Conservation (phyloP, 108 stramenopile species). For the Thalassiosira profunda region DNA sequence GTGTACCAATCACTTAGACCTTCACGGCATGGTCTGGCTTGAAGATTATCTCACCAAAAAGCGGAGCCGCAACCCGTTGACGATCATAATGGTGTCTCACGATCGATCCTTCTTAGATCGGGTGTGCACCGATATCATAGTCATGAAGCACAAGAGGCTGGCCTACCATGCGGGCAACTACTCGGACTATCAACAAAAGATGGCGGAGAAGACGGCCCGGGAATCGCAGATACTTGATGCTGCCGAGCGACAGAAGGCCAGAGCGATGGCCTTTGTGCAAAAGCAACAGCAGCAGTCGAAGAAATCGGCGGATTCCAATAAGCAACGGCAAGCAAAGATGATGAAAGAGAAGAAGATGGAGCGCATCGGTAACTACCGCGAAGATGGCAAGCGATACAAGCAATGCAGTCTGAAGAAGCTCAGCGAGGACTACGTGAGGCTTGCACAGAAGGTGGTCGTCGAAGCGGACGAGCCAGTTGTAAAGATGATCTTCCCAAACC, state of each 20-base stretch:
- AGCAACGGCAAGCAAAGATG: conserved; percentile 77
- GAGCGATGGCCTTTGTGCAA: conserved; percentile 70
- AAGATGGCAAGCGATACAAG: conserved; percentile 95
- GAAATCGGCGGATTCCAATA: conserved; percentile 67
- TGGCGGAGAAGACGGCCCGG: conserved; percentile 55
- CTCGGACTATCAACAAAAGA: conserved; percentile 54
- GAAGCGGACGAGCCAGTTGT: conserved; percentile 76
- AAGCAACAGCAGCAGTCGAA: conserved; percentile 60
- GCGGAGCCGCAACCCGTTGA: conserved; percentile 91
- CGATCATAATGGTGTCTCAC: conserved; percentile 93
- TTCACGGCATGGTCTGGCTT: conserved; percentile 89
- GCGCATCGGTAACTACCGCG: conserved; percentile 95
- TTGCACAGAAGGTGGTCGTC: conserved; percentile 62
- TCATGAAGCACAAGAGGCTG: conserved; percentile 60
- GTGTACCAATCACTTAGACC: conserved; percentile 91
- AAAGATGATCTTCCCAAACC: conserved; percentile 77
- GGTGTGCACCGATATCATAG: conserved; percentile 83
- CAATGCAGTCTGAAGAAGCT: conserved; percentile 92
- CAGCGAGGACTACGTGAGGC: conserved; percentile 60
- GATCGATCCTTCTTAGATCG: conserved; percentile 95
- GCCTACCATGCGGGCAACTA: conserved; percentile 78
- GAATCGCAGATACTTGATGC: conserved; percentile 72
- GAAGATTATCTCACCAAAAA: conserved; percentile 80
- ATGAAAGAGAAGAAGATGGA: conserved; percentile 86
- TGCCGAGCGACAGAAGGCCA: conserved; percentile 57